These are phyloP conservation scores for Stylonectria norvegica DNA, from an alignment of 2,329 filamentous ascomycete genomes.

Conservation along the genomic window DNA sequence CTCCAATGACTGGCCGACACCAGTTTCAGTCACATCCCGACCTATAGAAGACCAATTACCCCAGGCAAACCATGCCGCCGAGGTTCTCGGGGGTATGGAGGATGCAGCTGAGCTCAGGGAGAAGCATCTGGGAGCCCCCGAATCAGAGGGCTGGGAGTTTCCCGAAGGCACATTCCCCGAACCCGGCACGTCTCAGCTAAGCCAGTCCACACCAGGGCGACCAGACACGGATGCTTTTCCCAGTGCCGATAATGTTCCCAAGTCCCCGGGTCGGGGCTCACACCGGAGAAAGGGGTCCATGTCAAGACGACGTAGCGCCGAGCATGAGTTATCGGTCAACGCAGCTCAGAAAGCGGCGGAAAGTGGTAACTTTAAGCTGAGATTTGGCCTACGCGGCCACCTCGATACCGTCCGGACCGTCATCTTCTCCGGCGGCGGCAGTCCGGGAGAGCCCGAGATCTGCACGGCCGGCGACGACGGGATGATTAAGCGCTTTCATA, in stretches of 20 bases:
- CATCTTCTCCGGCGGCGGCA: constrained; percentile 95
- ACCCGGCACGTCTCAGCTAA: constrained; percentile 42
- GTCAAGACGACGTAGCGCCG: constrained; percentile 66
- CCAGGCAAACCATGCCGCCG: constrained; percentile 38
- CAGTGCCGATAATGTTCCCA: constrained; percentile 72
- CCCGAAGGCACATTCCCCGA: constrained; percentile 71
- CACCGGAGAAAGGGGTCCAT: constrained; percentile 80
- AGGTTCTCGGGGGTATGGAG: constrained; percentile 38
- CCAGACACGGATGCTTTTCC: constrained; percentile 89
- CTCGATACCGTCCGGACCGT: constrained; percentile 90
- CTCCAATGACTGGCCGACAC: constrained; percentile 34
- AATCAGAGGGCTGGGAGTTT: constrained; percentile 87
- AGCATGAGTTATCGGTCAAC: constrained; percentile 58
- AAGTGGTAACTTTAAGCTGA: constrained; percentile 79
- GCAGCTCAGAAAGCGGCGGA: constrained; percentile 58
- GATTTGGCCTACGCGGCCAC: constrained; percentile 88
- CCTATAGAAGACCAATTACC: constrained; percentile 33
- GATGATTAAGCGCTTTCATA: constrained; percentile 93
- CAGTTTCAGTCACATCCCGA: constrained; percentile 33
- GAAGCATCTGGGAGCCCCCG: constrained; percentile 44
- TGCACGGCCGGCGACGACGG: constrained; percentile 95
- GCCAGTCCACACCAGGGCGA: constrained; percentile 54
- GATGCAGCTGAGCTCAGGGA: constrained; percentile 44
- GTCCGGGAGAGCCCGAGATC: constrained; percentile 91
- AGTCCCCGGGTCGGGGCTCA: constrained; percentile 72